Base-by-base conservation (phyloP, 306 rosid genomes). In the Begonia peltatifolia region DNA sequence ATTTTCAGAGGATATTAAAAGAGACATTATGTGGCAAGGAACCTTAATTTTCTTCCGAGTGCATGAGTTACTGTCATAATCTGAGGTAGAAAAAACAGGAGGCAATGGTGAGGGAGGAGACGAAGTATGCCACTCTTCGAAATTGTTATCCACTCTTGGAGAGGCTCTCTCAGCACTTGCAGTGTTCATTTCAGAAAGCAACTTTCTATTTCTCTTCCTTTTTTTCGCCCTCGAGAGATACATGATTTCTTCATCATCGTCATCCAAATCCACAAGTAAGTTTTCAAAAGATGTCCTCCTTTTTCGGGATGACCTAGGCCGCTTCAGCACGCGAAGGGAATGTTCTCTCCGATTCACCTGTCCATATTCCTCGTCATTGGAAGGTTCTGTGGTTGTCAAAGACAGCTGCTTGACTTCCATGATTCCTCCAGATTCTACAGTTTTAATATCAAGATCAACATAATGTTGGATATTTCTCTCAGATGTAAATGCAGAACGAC, bases 131-230 rank as follows among this genome's bases (percentile, higher is more conserved):
- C 50, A 60, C 8, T 30, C 8, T 43, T 52, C 43, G 15, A 12
- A 5, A 50, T 17, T 57, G 17, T 49, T 2, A 41, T 16, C 53
- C 10, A 46, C 62, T 22, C 50, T 47, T 43, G 38, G 53, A 46
- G 55, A 71, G 44, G 61, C 53, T 60, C 38, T 7, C 6, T 30
- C 38, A 3, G 47, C 52, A 59, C 61, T 47, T 53, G 42, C 36
- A 16, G 56, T 23, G 2, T 41, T 46, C 57, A 1, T 64, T 23
- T 6, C 47, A 16, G 41, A 20, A 9, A 51, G 62, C 50, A 41
- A 61, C 53, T 36, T 69, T 30, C 69, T 61, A 52, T 62, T 51
- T 71, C 70, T 71, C 46, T 65, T 71, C 58, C 82, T 75, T 12
- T 20, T 13, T 63, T 47, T 80, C 18, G 77, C 42, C 65, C 63